Evolutionary conservation across 2,329 filamentous ascomycete species (phyloP).

Genomic region (Fusarium sp.): DNA sequence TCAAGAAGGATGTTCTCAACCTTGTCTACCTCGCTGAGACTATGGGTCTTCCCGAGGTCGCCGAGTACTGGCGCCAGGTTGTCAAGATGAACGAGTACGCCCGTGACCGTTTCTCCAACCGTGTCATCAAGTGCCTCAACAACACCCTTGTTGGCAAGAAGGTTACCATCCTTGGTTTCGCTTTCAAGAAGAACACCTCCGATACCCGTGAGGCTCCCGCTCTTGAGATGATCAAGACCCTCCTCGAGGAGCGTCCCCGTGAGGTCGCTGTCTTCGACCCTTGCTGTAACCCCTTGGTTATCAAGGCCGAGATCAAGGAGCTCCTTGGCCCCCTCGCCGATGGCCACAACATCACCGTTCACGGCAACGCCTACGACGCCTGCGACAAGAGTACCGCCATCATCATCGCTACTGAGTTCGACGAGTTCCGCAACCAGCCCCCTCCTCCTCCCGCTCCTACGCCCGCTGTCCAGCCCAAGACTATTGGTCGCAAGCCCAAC

Average conservation of each 20-base stretch:
- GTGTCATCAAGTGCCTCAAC: slow-evolving; percentile 77
- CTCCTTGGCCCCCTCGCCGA: slow-evolving; percentile 59
- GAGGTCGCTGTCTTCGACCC: slow-evolving; percentile 80
- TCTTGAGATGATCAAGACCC: slow-evolving; percentile 75
- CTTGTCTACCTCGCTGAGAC: slow-evolving; percentile 81
- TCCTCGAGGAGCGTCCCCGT: slow-evolving; percentile 74
- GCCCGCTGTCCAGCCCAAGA: slow-evolving; percentile 49
- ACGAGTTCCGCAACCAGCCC: slow-evolving; percentile 66
- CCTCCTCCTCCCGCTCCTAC: slow-evolving; percentile 51
- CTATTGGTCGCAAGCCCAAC: slow-evolving; percentile 56
- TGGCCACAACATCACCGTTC: slow-evolving; percentile 62
- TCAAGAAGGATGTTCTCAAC: slow-evolving; percentile 84
- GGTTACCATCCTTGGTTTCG: slow-evolving; percentile 80
- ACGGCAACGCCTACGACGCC: slow-evolving; percentile 65
- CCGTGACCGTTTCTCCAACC: slow-evolving; percentile 75
- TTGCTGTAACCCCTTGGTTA: slow-evolving; percentile 66
- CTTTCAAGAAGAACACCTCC: slow-evolving; percentile 85
- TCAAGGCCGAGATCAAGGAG: slow-evolving; percentile 65
- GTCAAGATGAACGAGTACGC: slow-evolving; percentile 84
- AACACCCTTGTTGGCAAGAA: slow-evolving; percentile 80
- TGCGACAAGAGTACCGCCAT: slow-evolving; percentile 65
- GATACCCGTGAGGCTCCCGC: slow-evolving; percentile 81
- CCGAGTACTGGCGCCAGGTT: slow-evolving; percentile 81
- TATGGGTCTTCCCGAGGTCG: slow-evolving; percentile 78
- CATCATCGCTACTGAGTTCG: slow-evolving; percentile 70